A percentile compares a stretch with the other conserved stretches of the same genome.
Evolutionary conservation across 805 yeast genomes (phyloP).

Genomic region (Suhomyces sp.): DNA sequence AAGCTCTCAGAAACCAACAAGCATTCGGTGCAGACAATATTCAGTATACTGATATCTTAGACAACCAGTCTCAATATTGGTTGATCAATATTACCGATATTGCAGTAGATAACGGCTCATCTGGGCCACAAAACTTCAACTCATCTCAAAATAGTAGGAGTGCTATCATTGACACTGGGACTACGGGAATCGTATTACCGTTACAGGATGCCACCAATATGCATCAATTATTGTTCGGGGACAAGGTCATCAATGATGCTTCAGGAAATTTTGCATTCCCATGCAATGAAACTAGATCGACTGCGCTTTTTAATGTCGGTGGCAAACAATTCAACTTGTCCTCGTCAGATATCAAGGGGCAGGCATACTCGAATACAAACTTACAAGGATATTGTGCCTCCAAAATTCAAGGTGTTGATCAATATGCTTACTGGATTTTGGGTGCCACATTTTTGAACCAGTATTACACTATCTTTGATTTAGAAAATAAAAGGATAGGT

Average conservation of each 20-base stretch:
- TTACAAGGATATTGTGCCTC: constrained; percentile 59
- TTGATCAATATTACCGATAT: constrained; percentile 43
- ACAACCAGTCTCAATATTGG: constrained; percentile 49
- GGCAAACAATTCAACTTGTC: constrained; percentile 46
- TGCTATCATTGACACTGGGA: constrained; percentile 65
- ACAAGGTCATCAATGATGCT: constrained; percentile 54
- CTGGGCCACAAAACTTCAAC: not conserved
- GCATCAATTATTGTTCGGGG: constrained; percentile 48
- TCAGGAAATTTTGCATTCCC: constrained; percentile 55
- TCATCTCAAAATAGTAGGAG: constrained; percentile 23
- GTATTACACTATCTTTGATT: constrained; percentile 58
- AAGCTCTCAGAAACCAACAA: constrained; percentile 13
- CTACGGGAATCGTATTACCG: constrained; percentile 60
- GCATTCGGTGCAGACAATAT: constrained; percentile 29
- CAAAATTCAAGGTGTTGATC: constrained; percentile 57
- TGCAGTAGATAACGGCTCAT: constrained; percentile 24
- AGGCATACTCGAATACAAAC: constrained; percentile 34
- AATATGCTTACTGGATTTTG: constrained; percentile 50
- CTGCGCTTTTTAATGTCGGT: constrained; percentile 41
- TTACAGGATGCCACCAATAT: constrained; percentile 51
- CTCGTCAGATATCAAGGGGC: constrained; percentile 49
- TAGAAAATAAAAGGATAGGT: constrained; percentile 49
- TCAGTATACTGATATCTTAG: constrained; percentile 37
- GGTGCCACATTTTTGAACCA: constrained; percentile 62
- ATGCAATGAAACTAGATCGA: constrained; percentile 44